phyloP scores from a whole-genome alignment of 2,329 filamentous ascomycete species.

The Capronia epimyces region DNA sequence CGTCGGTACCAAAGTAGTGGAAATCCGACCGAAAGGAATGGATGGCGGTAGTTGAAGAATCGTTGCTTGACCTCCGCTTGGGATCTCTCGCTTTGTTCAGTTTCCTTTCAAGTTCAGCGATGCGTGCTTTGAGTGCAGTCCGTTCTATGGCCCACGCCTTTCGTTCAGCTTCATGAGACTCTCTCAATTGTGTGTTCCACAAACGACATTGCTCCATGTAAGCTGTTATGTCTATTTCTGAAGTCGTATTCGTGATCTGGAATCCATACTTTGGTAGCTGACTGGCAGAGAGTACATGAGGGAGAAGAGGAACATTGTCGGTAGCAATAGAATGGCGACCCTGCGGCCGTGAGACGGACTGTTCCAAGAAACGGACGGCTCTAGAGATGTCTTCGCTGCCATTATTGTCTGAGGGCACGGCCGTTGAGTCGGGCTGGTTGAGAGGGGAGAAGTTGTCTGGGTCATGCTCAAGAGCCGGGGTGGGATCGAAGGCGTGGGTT shows the following conservation, averaged over 20 bases:
- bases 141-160: constrained; percentile 43
- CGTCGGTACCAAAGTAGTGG: constrained; percentile 5
- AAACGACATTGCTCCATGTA: constrained; percentile 41
- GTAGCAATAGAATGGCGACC: constrained; percentile 39
- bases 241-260: constrained; percentile 23
- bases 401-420: constrained; percentile 15
- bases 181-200: constrained; percentile 40
- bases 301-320: constrained; percentile 32
- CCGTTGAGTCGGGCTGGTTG: constrained; percentile 8
- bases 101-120: constrained; percentile 38
- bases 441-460: constrained; percentile 26
- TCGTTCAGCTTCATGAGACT: constrained; percentile 40
- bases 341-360: constrained; percentile 33
- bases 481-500: constrained; percentile 26
- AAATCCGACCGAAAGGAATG: constrained; percentile 25
- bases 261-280: constrained; percentile 25
- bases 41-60: constrained; percentile 21
- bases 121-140: constrained; percentile 38
- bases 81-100: constrained; percentile 28
- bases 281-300: constrained; percentile 28
- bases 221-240: constrained; percentile 31
- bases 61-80: constrained; percentile 28
- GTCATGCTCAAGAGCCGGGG: constrained; percentile 26
- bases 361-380: constrained; percentile 40
- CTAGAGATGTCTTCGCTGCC: constrained; percentile 34